Conservation (phyloP, 1,139 yeast species). For the Debaryomyces coudertii region DNA sequence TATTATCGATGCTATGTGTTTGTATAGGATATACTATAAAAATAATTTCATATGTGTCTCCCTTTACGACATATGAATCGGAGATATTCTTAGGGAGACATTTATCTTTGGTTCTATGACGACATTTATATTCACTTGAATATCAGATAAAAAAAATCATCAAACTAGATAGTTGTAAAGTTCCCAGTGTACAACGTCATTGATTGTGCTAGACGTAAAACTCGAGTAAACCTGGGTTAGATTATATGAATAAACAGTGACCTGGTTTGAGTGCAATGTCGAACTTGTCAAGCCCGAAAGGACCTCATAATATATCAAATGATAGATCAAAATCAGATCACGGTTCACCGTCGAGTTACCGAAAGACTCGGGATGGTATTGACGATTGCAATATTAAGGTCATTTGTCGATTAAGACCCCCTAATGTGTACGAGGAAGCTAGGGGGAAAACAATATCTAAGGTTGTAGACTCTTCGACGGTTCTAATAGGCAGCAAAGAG, state of each 20-base stretch:
- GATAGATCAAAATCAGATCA: neutral
- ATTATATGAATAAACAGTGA: neutral
- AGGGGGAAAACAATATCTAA: slow-evolving; percentile 24
- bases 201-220: neutral
- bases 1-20: too few relatives aligned
- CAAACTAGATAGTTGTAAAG: too few relatives aligned
- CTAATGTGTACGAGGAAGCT: slow-evolving; percentile 35
- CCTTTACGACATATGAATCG: too few relatives aligned
- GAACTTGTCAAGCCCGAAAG: slow-evolving; percentile 2
- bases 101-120: too few relatives aligned
- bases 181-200: neutral
- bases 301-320: neutral
- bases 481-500: slow-evolving; percentile 34
- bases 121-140: neutral
- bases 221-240: neutral
- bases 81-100: too few relatives aligned
- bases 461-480: slow-evolving; percentile 33
- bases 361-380: slow-evolving; percentile 2
- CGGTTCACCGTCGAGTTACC: neutral
- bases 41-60: too few relatives aligned
- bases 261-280: neutral
- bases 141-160: neutral
- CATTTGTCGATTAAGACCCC: slow-evolving; percentile 67
- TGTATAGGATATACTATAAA: too few relatives aligned
- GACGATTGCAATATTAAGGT: slow-evolving; percentile 54